Evolutionary conservation across 345 rosid species (phyloP).

Genomic region (Eucalyptus regnans): DNA sequence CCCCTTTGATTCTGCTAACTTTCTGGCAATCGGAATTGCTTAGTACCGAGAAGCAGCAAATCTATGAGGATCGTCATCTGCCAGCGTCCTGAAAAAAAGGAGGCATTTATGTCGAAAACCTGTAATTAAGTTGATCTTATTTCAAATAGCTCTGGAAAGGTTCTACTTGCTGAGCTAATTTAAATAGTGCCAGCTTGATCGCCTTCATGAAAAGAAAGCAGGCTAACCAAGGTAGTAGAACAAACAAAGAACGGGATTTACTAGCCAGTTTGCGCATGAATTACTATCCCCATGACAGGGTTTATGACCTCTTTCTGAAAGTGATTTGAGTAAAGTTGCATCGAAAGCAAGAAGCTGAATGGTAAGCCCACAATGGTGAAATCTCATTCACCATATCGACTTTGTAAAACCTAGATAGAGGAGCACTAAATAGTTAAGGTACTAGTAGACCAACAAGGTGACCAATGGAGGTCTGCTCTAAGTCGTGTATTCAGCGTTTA

Average conservation of each 20-base stretch:
- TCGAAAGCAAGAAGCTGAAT: neutral
- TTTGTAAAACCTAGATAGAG: neutral
- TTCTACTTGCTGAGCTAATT: neutral
- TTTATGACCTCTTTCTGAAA: neutral
- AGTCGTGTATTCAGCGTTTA: slow-evolving; percentile 84
- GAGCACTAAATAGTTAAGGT: neutral
- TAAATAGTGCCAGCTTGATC: neutral
- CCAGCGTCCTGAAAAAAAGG: neutral
- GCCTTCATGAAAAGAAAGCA: neutral
- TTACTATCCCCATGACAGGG: neutral
- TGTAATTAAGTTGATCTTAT: neutral
- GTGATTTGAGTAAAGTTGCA: neutral
- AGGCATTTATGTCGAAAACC: neutral
- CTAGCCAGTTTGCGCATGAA: neutral
- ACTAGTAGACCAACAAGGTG: neutral
- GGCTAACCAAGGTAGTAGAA: neutral
- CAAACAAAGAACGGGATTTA: neutral
- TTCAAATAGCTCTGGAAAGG: neutral
- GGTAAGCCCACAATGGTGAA: neutral
- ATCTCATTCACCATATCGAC: neutral
- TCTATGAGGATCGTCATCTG: neutral
- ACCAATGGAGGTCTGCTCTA: slow-evolving; percentile 1
- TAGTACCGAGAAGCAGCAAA: neutral
- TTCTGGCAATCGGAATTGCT: neutral
- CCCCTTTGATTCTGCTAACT: neutral